Conservation (phyloP, 2,329 filamentous ascomycete species). For the Lecanicillium sp. region DNA sequence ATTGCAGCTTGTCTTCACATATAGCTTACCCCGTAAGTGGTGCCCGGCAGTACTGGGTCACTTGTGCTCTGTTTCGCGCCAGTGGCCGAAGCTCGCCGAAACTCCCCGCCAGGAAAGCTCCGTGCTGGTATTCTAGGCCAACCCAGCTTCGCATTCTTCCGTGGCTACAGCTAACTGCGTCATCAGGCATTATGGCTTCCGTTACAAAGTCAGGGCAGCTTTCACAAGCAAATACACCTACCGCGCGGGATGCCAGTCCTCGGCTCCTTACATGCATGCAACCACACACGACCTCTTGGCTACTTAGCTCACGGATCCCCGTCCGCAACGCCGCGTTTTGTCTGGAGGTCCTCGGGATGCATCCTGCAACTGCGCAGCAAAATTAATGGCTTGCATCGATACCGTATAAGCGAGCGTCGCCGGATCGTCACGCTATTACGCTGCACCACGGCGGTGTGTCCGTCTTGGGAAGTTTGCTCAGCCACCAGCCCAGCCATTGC, state of each 20-base stretch:
- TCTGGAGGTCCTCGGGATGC: too few relatives aligned
- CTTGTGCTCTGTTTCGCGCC: not conserved
- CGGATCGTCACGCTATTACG: not conserved
- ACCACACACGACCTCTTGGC: not conserved
- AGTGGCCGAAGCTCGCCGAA: not conserved
- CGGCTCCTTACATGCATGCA: not conserved
- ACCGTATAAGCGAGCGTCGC: not conserved
- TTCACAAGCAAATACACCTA: not conserved
- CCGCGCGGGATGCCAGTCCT: not conserved
- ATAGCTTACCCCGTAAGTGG: not conserved
- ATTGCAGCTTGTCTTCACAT: not conserved
- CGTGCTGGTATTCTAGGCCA: not conserved
- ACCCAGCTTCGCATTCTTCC: too few relatives aligned
- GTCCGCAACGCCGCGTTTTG: not conserved
- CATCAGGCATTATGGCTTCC: not conserved
- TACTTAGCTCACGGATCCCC: not conserved
- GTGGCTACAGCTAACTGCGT: too few relatives aligned
- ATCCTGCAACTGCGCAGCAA: too few relatives aligned
- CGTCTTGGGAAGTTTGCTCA: not conserved
- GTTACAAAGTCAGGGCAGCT: not conserved
- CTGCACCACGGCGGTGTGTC: conserved; percentile 1
- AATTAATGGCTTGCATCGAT: not conserved
- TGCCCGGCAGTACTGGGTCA: not conserved
- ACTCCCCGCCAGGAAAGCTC: not conserved
- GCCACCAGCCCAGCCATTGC: not conserved